A percentile compares a stretch with the other conserved stretches of the same genome.
Conservation (phyloP, 2,329 filamentous ascomycete species). For the Fusarium domesticum region DNA sequence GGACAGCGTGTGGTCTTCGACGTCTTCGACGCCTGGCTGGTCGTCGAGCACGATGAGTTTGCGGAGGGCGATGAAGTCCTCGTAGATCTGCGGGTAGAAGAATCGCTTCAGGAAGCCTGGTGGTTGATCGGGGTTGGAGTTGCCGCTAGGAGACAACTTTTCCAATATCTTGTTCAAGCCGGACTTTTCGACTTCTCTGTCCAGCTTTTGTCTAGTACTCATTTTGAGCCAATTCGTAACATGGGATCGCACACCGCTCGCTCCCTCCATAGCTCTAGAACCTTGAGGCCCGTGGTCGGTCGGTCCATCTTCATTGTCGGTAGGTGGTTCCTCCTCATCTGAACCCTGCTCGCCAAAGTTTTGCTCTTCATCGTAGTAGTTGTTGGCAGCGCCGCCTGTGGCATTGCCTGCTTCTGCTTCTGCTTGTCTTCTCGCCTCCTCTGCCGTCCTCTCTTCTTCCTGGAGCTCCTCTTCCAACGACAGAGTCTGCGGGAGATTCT, state of each 20-base stretch:
- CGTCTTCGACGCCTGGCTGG: conserved; percentile 43
- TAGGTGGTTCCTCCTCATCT: conserved; percentile 17
- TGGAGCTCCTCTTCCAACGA: conserved; percentile 52
- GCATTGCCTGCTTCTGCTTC: conserved; percentile 24
- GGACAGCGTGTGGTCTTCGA: conserved; percentile 54
- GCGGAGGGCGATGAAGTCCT: conserved; percentile 69
- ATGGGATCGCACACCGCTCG: conserved; percentile 33
- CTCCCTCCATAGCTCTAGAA: conserved; percentile 39
- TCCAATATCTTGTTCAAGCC: conserved; percentile 29
- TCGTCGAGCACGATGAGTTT: conserved; percentile 61
- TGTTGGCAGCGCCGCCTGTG: conserved; percentile 28
- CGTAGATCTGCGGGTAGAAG: conserved; percentile 74
- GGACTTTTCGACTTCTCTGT: conserved; percentile 22
- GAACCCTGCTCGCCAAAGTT: conserved; percentile 36
- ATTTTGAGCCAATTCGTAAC: conserved; percentile 35
- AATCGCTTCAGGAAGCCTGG: conserved; percentile 63
- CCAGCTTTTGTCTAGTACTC: conserved; percentile 38
- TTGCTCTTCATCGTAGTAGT: conserved; percentile 37
- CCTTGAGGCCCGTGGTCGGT: conserved; percentile 22
- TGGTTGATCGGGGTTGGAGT: conserved; percentile 26
- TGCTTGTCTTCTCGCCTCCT: conserved; percentile 26
- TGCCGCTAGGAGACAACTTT: conserved; percentile 27
- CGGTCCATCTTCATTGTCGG: conserved; percentile 29
- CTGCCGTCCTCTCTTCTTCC: conserved; percentile 47
- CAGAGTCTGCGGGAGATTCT: conserved; percentile 75